A percentile compares a stretch with the other conserved stretches of the same genome.
Evolutionary conservation across 176 grass and related monocot genomes (phyloP).

Genomic region (Zoysia japonica): DNA sequence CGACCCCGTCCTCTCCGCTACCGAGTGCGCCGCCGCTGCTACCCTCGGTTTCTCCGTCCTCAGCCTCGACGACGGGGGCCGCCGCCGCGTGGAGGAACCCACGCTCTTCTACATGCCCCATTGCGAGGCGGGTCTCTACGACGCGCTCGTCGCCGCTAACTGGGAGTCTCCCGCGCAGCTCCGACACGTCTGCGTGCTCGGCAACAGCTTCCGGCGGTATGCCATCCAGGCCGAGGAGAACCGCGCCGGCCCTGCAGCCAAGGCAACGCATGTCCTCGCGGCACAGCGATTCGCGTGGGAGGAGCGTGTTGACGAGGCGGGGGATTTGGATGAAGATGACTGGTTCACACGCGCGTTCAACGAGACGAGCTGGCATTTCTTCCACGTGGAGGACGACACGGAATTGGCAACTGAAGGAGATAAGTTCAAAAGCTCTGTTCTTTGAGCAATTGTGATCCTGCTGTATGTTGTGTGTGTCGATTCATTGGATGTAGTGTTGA

Average conservation of each 20-base stretch:
- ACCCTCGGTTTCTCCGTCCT: slow-evolving; percentile 61
- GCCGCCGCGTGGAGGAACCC: slow-evolving; percentile 49
- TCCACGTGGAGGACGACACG: slow-evolving; percentile 42
- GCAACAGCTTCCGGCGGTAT: slow-evolving; percentile 75
- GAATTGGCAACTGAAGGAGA: slow-evolving; percentile 40
- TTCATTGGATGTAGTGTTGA: slow-evolving; percentile 3
- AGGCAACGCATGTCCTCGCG: slow-evolving; percentile 48
- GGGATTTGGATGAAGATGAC: slow-evolving; percentile 42
- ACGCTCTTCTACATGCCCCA: slow-evolving; percentile 98
- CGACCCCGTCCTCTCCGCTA: slow-evolving; percentile 72
- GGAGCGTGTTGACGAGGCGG: slow-evolving; percentile 45
- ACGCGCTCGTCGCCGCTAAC: slow-evolving; percentile 67
- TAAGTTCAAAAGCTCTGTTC: slow-evolving; percentile 36
- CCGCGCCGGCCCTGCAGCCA: slow-evolving; percentile 30
- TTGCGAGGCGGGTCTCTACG: slow-evolving; percentile 71
- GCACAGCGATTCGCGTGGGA: slow-evolving; percentile 53
- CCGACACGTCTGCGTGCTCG: slow-evolving; percentile 56
- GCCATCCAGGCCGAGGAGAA: slow-evolving; percentile 40
- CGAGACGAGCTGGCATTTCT: slow-evolving; percentile 97
- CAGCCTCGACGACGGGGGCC: slow-evolving; percentile 53
- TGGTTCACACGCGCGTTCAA: slow-evolving; percentile 60
- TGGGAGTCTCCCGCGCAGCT: slow-evolving; percentile 57
- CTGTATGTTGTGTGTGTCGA: slow-evolving; percentile 1
- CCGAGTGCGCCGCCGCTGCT: slow-evolving; percentile 60
- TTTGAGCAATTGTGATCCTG: slow-evolving; percentile 2